Conservation (phyloP, 2,329 filamentous ascomycete species). For the Clathrospora elynae region DNA sequence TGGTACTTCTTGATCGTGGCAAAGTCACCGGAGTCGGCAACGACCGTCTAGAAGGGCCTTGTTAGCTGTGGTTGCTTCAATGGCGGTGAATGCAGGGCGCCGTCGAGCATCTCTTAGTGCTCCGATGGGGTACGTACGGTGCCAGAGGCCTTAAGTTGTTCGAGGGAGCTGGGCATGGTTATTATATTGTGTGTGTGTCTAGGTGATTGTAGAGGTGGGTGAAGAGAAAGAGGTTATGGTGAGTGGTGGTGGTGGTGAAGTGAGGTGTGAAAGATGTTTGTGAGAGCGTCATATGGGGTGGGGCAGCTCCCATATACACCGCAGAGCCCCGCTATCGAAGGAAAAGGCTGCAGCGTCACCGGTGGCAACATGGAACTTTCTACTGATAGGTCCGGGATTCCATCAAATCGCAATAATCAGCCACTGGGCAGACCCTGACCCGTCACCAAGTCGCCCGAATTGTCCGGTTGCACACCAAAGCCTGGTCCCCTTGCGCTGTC, state of each 20-base stretch:
- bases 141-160: conserved; percentile 95
- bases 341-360: conserved; percentile 43
- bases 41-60: conserved; percentile 70
- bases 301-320: conserved; percentile 27
- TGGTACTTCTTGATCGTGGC: conserved; percentile 98
- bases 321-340: conserved; percentile 32
- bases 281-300: conserved; percentile 22
- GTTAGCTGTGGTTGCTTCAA: conserved; percentile 11
- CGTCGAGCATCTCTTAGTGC: not conserved
- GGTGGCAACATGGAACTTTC: conserved; percentile 30
- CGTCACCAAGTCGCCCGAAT: conserved; percentile 1
- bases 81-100: not conserved
- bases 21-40: conserved; percentile 89
- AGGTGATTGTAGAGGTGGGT: conserved; percentile 11
- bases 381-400: conserved; percentile 4
- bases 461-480: conserved; percentile 15
- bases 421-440: conserved; percentile 17
- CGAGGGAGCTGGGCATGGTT: conserved; percentile 84
- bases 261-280: conserved; percentile 26
- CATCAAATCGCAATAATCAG: conserved; percentile 29
- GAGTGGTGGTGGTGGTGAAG: too few species aligned
- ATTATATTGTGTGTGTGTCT: conserved; percentile 5
- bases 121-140: conserved; percentile 70
- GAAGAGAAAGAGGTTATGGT: conserved; percentile 9
- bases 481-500: too few species aligned